phyloP scores from a whole-genome alignment of 768 basidiomycete species.

The Leccinum boreale region DNA sequence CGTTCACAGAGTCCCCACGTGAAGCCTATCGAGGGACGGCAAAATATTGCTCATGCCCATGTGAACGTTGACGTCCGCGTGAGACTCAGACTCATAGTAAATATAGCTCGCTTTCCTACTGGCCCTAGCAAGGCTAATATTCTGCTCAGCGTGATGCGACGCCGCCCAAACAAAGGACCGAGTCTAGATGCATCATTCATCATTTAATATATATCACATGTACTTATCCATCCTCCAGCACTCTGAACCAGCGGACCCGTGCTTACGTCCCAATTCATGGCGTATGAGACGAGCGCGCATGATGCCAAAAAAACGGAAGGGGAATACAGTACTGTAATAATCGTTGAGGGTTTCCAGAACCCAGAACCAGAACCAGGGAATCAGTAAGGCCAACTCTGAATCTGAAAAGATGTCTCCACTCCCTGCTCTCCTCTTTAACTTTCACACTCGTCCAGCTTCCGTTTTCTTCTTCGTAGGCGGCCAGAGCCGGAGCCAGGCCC shows the following conservation, averaged over 20 bases:
- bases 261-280: neutral
- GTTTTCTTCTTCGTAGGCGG: slow-evolving; percentile 18
- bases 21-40: neutral
- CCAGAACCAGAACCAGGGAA: neutral
- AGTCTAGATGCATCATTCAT: neutral
- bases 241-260: neutral
- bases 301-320: neutral
- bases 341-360: neutral
- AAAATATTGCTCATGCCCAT: neutral
- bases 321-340: neutral
- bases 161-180: neutral
- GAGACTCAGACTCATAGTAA: neutral
- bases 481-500: neutral
- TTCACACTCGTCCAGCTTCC: slow-evolving; percentile 17
- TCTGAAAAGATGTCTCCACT: neutral
- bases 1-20: neutral
- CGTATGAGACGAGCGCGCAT: neutral
- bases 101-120: neutral
- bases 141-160: neutral
- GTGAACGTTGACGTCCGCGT: neutral
- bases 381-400: neutral
- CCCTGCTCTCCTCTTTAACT: neutral
- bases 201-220: neutral
- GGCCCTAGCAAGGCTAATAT: neutral
- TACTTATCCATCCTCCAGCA: neutral